These are phyloP conservation scores for Yamadazyma conglobata DNA, from an alignment of 1,139 yeast species.

Conservation along the genomic window DNA sequence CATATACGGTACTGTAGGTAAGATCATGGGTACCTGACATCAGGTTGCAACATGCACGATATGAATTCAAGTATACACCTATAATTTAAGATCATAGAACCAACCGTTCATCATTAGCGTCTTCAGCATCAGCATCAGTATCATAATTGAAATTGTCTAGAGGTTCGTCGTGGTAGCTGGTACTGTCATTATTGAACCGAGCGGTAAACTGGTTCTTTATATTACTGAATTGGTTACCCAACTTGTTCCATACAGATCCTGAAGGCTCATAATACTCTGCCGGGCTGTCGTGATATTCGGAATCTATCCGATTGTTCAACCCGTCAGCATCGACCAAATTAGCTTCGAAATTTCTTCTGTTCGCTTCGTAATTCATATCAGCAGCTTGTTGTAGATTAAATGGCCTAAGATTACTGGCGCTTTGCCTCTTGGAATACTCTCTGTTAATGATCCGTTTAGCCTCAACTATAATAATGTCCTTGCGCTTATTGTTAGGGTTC, in stretches of 20 bases:
- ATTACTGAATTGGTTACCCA: conserved; percentile 26
- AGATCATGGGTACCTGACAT: no score
- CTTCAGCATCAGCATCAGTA: conserved; percentile 19
- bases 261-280: conserved; percentile 1
- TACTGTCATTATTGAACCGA: conserved; percentile 10
- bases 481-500: conserved; percentile 22
- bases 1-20: no score
- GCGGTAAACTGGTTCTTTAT: conserved; percentile 18
- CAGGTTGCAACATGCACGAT: no score
- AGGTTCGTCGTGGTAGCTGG: conserved; percentile 9
- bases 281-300: conserved; percentile 7
- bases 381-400: conserved; percentile 27
- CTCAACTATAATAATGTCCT: conserved; percentile 40
- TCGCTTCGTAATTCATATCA: conserved; percentile 29
- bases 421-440: conserved; percentile 30
- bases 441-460: conserved; percentile 40
- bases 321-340: neutral
- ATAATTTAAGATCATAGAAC: conserved; percentile 1
- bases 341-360: conserved; percentile 24
- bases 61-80: no score
- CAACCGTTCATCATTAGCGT: conserved; percentile 1
- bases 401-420: conserved; percentile 22
- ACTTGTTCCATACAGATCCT: conserved; percentile 19
- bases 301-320: conserved; percentile 15
- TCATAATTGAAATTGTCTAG: conserved; percentile 26